Evolutionary conservation across 2,329 filamentous ascomycete genomes (phyloP), one percentile per base, ranked within the genome.

Genomic region (Graphilbum fragrans): DNA sequence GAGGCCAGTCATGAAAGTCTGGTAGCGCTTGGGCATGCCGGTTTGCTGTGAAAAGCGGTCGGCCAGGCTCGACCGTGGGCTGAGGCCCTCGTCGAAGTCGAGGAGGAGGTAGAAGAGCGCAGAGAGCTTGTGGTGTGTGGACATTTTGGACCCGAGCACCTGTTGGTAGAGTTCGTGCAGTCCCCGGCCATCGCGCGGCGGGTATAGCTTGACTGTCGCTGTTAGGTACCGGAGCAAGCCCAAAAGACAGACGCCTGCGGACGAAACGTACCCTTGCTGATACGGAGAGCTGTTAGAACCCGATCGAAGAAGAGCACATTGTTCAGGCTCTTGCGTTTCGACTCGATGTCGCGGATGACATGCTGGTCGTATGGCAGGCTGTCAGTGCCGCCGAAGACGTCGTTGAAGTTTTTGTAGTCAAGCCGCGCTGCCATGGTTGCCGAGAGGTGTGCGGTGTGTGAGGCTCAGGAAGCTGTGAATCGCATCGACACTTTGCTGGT

Each of bases 51-150:
- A 76, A 50, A 90, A 86, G 2, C 55, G 47, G 18, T 69, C 67
- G 2, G 77, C 67, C 7, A 65, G 53, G 29, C 72, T 66, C 17
- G 69, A 60, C 4, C 69, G 66, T 23, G 49, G 41, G 18, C 67
- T 66, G 39, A 71, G 66, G 22, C 64, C 59, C 32, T 65, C 60
- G 52, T 81, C 74, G 54, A 82, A 74, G 57, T 93, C 85, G 53
- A 86, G 80, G 3, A 93, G 70, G 32, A 93, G 66, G 58, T 93
- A 94, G 66, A 85, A 93, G 48, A 93, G 68, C 37, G 92, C 71
- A 17, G 86, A 85, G 49, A 87, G 77, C 58, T 88, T 88, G 63
- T 88, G 80, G 58, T 88, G 82, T 41, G 75, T 69, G 8, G 80
- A 73, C 50, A 81, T 77, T 38, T 64, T 65, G 41, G 64, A 74